Evolutionary conservation across 139 green algal species (phyloP).

Genomic region (Micromonas pusilla): DNA sequence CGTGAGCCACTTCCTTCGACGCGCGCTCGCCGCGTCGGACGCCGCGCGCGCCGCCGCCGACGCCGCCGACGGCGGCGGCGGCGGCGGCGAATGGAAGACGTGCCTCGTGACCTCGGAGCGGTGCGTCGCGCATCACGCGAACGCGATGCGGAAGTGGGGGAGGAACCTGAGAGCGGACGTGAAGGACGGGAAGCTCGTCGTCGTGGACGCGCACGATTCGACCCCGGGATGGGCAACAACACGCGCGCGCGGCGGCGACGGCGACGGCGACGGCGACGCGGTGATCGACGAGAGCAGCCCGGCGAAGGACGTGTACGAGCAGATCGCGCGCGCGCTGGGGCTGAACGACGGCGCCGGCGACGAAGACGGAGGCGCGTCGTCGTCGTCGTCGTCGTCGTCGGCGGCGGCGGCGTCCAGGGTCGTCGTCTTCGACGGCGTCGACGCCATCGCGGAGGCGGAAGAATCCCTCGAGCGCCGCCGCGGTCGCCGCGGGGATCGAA

Average conservation of each 20-base stretch:
- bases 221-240: not conserved
- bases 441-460: not conserved
- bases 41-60: no score
- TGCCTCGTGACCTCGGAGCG: not conserved
- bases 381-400: not conserved
- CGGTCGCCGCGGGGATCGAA: no score
- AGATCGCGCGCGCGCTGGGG: not conserved
- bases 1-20: not conserved
- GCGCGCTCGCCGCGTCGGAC: not conserved
- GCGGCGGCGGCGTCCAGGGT: not conserved
- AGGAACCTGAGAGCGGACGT: not conserved
- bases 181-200: not conserved
- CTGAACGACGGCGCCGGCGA: not conserved
- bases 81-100: no score
- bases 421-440: not conserved
- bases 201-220: not conserved
- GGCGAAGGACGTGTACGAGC: not conserved
- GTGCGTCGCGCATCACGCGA: not conserved
- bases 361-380: no score
- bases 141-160: not conserved
- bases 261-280: no score
- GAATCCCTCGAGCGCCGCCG: no score
- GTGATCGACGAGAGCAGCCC: not conserved
- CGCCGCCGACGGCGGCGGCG: not conserved
- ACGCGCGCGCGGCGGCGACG: no score